phyloP scores from a whole-genome alignment of 2,329 filamentous ascomycete genomes.

The Aspergillus persii region DNA sequence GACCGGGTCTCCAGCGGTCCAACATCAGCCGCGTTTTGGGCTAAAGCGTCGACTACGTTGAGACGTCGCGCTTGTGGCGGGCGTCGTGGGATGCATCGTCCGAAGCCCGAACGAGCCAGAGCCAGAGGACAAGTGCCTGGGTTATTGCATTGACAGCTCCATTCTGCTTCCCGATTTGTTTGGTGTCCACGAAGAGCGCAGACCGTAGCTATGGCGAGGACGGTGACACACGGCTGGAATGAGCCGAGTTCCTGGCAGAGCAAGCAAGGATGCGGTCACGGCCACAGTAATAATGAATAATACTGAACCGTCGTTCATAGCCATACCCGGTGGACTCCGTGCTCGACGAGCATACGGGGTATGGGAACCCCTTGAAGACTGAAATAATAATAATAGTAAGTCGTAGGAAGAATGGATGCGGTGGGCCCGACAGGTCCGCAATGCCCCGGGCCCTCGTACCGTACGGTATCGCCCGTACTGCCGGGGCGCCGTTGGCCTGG shows the following conservation, averaged over 20 bases:
- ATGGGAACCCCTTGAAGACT: not conserved
- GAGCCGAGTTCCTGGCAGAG: not conserved
- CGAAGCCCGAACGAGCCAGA: constrained; percentile 1
- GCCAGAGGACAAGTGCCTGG: not conserved
- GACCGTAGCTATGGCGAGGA: not conserved
- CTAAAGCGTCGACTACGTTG: not conserved
- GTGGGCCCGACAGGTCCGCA: constrained; percentile 8
- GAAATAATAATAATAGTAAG: too few relatives aligned
- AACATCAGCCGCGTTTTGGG: not conserved
- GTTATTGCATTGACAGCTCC: not conserved
- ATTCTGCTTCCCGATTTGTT: not conserved
- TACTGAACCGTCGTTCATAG: too few relatives aligned
- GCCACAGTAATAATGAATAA: too few relatives aligned
- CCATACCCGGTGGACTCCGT: too few relatives aligned
- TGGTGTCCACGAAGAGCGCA: not conserved
- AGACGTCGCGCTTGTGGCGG: constrained; percentile 7
- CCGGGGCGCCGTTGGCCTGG: too few relatives aligned
- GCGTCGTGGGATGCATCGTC: not conserved
- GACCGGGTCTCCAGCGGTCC: not conserved
- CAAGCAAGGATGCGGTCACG: not conserved
- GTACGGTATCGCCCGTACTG: too few relatives aligned
- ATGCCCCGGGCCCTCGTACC: not conserved
- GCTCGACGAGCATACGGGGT: too few relatives aligned
- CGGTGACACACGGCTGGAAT: not conserved
- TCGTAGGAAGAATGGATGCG: not conserved